These are phyloP conservation scores for Syncephalis plumigaleata DNA, from an alignment of 371 early-diverging fungal species.

Conservation along the genomic window DNA sequence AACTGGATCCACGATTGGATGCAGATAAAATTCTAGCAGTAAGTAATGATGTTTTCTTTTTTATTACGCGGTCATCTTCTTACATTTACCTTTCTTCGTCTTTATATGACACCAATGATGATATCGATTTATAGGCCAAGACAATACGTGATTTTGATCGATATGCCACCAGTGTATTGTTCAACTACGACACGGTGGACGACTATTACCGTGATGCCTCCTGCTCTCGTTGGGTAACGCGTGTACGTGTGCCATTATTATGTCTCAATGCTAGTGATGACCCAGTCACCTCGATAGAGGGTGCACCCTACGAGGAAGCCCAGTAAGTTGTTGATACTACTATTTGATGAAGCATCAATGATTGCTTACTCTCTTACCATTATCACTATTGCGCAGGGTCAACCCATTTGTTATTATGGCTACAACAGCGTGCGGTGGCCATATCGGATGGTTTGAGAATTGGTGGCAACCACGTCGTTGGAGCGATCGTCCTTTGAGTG, in stretches of 20 bases:
- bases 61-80: no score
- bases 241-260: slow-evolving; percentile 57
- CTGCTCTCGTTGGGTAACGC: slow-evolving; percentile 47
- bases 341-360: neutral
- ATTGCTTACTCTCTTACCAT: no score
- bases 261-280: slow-evolving; percentile 84
- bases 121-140: no score
- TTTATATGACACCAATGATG: no score
- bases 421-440: slow-evolving; percentile 76
- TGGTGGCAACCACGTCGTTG: slow-evolving; percentile 27
- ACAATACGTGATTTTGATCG: slow-evolving; percentile 52
- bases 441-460: slow-evolving; percentile 85
- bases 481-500: slow-evolving; percentile 42
- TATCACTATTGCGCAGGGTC: slow-evolving; percentile 6
- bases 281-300: slow-evolving; percentile 54
- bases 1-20: slow-evolving; percentile 27
- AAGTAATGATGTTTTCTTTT: neutral
- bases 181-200: slow-evolving; percentile 55
- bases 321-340: slow-evolving; percentile 4
- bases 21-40: slow-evolving; percentile 24
- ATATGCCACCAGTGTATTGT: slow-evolving; percentile 42
- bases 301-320: slow-evolving; percentile 61
- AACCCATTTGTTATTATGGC: slow-evolving; percentile 83
- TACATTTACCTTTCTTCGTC: no score
- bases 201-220: slow-evolving; percentile 76